Evolutionary conservation across 345 rosid species (phyloP).

Genomic region (Moricandia arvensis): DNA sequence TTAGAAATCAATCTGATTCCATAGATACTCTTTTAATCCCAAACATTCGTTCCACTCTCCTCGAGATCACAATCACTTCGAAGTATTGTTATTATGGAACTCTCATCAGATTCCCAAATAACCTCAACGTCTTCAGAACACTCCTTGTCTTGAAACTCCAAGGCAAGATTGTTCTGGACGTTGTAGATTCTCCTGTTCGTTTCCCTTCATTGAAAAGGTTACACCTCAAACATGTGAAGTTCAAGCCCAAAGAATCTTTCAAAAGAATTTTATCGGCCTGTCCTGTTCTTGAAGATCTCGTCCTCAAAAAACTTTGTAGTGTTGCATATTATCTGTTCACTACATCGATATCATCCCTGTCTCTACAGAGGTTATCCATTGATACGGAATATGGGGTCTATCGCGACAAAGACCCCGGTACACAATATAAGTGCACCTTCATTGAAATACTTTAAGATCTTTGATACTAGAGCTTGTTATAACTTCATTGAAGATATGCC

Average conservation of each 20-base stretch:
- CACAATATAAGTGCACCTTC: constrained; percentile 9
- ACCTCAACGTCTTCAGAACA: not conserved
- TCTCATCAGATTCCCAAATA: not conserved
- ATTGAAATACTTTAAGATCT: constrained; percentile 2
- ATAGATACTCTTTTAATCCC: not conserved
- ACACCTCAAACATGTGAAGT: not conserved
- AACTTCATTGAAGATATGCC: too few relatives aligned
- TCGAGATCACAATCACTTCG: not conserved
- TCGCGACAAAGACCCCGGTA: not conserved
- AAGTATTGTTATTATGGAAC: not conserved
- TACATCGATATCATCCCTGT: constrained; percentile 15
- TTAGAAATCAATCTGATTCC: not conserved
- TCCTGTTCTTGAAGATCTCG: constrained; percentile 22
- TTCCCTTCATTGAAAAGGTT: constrained; percentile 3
- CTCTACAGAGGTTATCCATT: constrained; percentile 10
- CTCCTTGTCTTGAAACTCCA: constrained; percentile 12
- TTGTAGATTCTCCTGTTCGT: constrained; percentile 12
- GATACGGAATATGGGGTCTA: fast-evolving
- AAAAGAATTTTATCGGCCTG: not conserved
- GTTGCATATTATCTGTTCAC: not conserved
- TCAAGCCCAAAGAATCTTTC: not conserved
- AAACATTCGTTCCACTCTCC: constrained; percentile 7
- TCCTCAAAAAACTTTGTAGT: not conserved
- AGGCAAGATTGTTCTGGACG: not conserved
- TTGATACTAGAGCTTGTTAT: not conserved